Conservation (phyloP, 306 rosid species). For the Carpinus viminea region DNA sequence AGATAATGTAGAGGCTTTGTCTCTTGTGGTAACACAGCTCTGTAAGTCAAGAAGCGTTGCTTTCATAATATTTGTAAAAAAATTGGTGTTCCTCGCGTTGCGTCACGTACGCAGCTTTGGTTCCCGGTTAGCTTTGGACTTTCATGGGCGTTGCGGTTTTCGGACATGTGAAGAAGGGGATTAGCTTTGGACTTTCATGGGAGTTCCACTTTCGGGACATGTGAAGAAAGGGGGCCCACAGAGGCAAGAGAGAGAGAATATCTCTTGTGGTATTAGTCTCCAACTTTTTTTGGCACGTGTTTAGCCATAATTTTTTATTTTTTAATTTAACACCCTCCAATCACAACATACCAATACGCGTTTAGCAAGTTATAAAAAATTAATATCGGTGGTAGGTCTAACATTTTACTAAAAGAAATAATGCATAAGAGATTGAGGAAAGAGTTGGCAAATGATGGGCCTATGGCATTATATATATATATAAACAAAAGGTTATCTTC, state of each 20-base stretch:
- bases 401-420: too few relatives aligned
- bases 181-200: too few relatives aligned
- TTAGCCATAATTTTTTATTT: too few relatives aligned
- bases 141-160: slow-evolving; percentile 20
- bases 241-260: not conserved
- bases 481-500: not conserved
- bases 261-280: too few relatives aligned
- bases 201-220: too few relatives aligned
- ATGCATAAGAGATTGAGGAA: slow-evolving; percentile 24
- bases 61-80: not conserved
- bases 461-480: not conserved
- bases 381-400: too few relatives aligned
- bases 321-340: too few relatives aligned
- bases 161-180: slow-evolving; percentile 46
- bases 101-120: slow-evolving; percentile 28
- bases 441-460: not conserved
- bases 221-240: slow-evolving; percentile 28
- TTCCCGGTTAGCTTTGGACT: slow-evolving; percentile 31
- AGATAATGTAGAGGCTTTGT: slow-evolving; percentile 37
- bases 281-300: too few relatives aligned
- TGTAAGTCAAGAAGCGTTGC: slow-evolving; percentile 45
- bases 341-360: too few relatives aligned
- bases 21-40: slow-evolving; percentile 33
- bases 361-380: too few relatives aligned
- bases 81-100: slow-evolving; percentile 13